Evolutionary conservation across 768 basidiomycete species (phyloP).

Genomic region (Lactifluus subvellereus): DNA sequence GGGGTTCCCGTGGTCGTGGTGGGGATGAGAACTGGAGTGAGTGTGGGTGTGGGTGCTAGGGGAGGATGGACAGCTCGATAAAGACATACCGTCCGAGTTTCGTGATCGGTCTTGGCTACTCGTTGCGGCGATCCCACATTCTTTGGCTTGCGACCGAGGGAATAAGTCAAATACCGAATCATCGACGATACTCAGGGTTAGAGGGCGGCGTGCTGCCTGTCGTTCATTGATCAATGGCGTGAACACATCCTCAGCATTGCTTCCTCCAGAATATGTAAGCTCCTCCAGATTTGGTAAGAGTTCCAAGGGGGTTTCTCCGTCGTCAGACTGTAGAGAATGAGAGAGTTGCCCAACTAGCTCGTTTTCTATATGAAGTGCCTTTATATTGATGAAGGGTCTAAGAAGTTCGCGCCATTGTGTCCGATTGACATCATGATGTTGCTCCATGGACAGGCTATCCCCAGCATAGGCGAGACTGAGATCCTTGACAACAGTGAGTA

Average conservation of each 20-base stretch:
- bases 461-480: background rate
- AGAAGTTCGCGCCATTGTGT: background rate
- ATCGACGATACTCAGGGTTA: background rate
- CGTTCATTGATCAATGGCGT: background rate
- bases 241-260: background rate
- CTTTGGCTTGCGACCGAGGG: too few relatives aligned
- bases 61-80: too few relatives aligned
- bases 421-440: background rate
- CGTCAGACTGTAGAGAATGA: background rate
- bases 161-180: too few relatives aligned
- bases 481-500: background rate
- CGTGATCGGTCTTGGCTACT: too few relatives aligned
- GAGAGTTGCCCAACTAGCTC: background rate
- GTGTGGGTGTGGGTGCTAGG: too few relatives aligned
- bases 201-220: background rate
- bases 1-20: too few relatives aligned
- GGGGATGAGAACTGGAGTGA: too few relatives aligned
- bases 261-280: background rate
- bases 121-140: too few relatives aligned
- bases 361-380: background rate
- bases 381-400: background rate
- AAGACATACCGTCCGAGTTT: too few relatives aligned
- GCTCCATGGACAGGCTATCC: background rate
- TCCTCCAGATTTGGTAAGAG: background rate
- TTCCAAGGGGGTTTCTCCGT: background rate